A percentile compares a stretch with the other conserved stretches of the same genome.
Conservation (phyloP, 2,329 filamentous ascomycete species). For the Fusarium oligoseptatum region DNA sequence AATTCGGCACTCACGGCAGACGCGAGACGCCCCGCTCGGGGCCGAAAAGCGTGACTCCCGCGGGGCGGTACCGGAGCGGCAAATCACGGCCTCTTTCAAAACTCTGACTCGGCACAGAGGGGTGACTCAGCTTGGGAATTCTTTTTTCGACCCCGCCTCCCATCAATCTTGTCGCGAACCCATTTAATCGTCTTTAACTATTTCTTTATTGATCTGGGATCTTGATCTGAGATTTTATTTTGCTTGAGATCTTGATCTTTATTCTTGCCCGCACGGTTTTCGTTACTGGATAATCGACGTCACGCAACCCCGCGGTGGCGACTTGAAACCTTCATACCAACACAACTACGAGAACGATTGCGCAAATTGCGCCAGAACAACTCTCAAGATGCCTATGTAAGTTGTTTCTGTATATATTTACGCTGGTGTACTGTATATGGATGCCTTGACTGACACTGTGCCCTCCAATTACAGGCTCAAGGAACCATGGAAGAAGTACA, state of each 20-base stretch:
- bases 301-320: neutral
- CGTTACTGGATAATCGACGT: neutral
- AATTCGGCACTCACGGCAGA: neutral
- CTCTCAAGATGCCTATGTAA: neutral
- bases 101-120: neutral
- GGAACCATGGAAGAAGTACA: slow-evolving; percentile 1
- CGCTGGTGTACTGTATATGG: neutral
- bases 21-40: neutral
- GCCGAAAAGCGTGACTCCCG: slow-evolving; percentile 1
- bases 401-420: neutral
- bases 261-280: neutral
- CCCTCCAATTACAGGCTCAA: neutral
- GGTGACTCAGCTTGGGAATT: neutral
- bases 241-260: neutral
- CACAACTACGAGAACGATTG: neutral
- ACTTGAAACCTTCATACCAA: neutral
- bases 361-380: neutral
- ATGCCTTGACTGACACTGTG: neutral
- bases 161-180: neutral
- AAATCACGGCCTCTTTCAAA: neutral
- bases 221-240: neutral
- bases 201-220: neutral
- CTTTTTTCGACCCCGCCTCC: neutral
- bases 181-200: neutral
- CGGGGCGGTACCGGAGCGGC: neutral